phyloP scores from a whole-genome alignment of 805 yeast species.

The Candida ovalis region DNA sequence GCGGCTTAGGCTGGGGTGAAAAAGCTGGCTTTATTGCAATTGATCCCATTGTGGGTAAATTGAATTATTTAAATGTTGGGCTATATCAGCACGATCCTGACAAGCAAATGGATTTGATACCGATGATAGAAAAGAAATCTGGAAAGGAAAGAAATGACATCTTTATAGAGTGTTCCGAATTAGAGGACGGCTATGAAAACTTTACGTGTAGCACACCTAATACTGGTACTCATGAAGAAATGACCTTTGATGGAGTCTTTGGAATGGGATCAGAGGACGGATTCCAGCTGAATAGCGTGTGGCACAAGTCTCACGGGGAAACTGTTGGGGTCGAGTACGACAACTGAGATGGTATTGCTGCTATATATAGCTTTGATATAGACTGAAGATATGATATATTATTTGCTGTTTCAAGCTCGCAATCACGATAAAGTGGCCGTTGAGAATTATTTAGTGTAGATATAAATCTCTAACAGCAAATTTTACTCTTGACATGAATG shows the following conservation, averaged over 20 bases:
- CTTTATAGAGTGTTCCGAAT: constrained; percentile 24
- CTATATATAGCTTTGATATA: no score
- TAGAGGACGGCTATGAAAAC: constrained; percentile 10
- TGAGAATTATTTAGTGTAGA: no score
- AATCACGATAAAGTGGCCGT: no score
- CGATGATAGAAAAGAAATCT: background rate
- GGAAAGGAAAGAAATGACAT: background rate
- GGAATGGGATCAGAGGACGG: constrained; percentile 36
- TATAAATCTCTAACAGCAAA: no score
- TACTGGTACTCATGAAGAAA: constrained; percentile 1
- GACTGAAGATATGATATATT: no score
- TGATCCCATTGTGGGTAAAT: constrained; percentile 48
- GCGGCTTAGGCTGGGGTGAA: constrained; percentile 77
- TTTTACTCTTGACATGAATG: no score
- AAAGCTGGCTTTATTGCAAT: constrained; percentile 63
- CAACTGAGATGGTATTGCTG: no score
- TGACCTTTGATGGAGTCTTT: constrained; percentile 17
- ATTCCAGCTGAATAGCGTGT: constrained; percentile 24
- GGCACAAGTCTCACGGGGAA: constrained; percentile 33
- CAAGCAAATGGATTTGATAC: background rate
- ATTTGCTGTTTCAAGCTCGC: no score
- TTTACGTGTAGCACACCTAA: constrained; percentile 1
- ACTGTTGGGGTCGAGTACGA: constrained; percentile 4
- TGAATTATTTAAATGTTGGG: constrained; percentile 18
- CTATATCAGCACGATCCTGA: constrained; percentile 18